Evolutionary conservation across 2,329 filamentous ascomycete genomes (phyloP).

Genomic region (Apiospora saccharicola): DNA sequence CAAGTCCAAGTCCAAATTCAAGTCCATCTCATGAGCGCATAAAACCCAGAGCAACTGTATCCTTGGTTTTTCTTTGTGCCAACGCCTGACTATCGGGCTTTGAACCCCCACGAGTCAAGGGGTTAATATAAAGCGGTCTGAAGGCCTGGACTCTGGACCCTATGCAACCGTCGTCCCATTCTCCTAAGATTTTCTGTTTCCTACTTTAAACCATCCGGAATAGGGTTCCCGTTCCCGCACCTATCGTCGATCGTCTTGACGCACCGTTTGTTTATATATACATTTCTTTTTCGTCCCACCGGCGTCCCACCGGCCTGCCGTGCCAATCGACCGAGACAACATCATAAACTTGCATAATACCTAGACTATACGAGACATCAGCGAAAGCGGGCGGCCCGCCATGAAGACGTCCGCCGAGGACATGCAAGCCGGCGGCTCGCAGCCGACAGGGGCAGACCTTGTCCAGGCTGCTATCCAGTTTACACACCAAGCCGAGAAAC

Average conservation of each 20-base stretch:
- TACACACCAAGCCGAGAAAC: conserved; percentile 66
- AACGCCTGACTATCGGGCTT: conserved; percentile 18
- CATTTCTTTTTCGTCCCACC: neutral
- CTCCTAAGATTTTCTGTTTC: conserved; percentile 1
- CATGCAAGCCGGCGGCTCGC: conserved; percentile 27
- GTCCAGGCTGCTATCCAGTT: conserved; percentile 61
- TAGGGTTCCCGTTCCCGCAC: conserved; percentile 17
- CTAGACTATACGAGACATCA: neutral
- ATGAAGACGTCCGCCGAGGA: conserved; percentile 34
- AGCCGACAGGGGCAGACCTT: conserved; percentile 37
- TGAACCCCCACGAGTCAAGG: conserved; percentile 18
- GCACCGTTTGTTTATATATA: conserved; percentile 1
- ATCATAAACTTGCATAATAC: neutral
- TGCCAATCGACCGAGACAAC: conserved; percentile 3
- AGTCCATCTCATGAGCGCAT: conserved; percentile 6
- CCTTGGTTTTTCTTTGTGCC: conserved; percentile 1
- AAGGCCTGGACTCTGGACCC: conserved; percentile 17
- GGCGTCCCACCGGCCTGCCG: neutral
- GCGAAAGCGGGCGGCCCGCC: conserved; percentile 21
- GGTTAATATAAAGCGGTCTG: conserved; percentile 19
- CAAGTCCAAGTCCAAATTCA: neutral
- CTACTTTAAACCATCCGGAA: neutral
- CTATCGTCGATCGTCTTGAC: neutral
- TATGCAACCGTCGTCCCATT: conserved; percentile 6
- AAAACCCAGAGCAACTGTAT: neutral